These are phyloP conservation scores for Geranium brycei DNA, from an alignment of 345 rosid species.

Conservation along the genomic window DNA sequence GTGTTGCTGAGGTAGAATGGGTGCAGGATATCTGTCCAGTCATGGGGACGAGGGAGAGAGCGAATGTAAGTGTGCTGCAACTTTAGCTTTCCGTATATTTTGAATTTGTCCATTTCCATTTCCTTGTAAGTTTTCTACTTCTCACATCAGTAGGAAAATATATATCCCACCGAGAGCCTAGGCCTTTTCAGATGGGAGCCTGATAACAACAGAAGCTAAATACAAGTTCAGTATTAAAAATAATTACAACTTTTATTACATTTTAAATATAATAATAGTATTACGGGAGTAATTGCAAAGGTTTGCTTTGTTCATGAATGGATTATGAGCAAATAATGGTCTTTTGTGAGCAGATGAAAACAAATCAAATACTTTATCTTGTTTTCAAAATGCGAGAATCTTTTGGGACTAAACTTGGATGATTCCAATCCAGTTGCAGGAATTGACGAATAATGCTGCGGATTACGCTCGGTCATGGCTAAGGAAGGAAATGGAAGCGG, in stretches of 20 bases:
- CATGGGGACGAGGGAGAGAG: conserved; percentile 26
- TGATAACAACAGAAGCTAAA: not conserved
- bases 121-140: not conserved
- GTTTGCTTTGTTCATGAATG: too few relatives aligned
- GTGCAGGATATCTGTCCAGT: conserved; percentile 49
- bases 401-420: conserved; percentile 9
- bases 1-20: conserved; percentile 93
- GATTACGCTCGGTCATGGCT: conserved; percentile 63
- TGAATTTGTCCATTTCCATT: not conserved
- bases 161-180: not conserved
- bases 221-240: not conserved
- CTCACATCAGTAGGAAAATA: not conserved
- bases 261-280: too few relatives aligned
- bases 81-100: not conserved
- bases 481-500: conserved; percentile 49
- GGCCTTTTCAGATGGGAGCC: not conserved
- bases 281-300: too few relatives aligned
- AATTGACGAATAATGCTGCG: conserved; percentile 45
- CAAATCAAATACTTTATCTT: not conserved
- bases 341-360: too few relatives aligned
- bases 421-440: conserved; percentile 69
- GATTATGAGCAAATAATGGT: too few relatives aligned
- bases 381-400: not conserved
- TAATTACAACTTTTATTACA: too few relatives aligned
- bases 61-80: conserved; percentile 31